phyloP scores from a whole-genome alignment of 257 asterid species.

The Fraxinus excelsior region DNA sequence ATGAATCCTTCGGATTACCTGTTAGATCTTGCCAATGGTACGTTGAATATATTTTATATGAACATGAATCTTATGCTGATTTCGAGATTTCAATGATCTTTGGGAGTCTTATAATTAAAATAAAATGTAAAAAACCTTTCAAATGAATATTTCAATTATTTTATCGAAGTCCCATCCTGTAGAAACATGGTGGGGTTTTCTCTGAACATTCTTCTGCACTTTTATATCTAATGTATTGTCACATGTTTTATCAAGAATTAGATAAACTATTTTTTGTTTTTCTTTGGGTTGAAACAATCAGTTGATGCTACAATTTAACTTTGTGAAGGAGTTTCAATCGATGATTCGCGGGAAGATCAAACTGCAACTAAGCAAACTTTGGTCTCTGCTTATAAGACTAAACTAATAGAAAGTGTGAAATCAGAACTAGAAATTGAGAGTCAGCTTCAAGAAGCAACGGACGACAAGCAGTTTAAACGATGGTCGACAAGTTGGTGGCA shows the following conservation, averaged over 20 bases:
- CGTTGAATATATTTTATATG: background rate
- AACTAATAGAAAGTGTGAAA: constrained; percentile 33
- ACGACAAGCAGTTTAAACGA: constrained; percentile 24
- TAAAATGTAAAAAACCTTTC: no score
- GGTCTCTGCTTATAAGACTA: constrained; percentile 39
- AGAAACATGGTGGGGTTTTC: no score
- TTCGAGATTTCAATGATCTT: no score
- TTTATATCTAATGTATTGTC: no score
- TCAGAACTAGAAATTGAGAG: constrained; percentile 25
- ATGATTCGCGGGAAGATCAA: constrained; percentile 42
- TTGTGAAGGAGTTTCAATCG: constrained; percentile 41
- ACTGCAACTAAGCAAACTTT: constrained; percentile 39
- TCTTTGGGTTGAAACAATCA: background rate
- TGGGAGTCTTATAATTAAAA: no score
- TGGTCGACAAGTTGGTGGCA: constrained; percentile 66
- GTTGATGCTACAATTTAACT: background rate
- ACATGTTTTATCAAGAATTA: background rate
- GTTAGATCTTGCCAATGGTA: constrained; percentile 54
- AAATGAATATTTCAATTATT: no score
- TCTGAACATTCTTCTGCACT: no score
- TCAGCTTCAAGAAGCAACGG: constrained; percentile 10
- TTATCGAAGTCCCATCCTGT: no score
- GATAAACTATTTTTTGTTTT: no score
- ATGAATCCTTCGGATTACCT: constrained; percentile 45
- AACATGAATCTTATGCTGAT: no score